A percentile compares a stretch with the other conserved stretches of the same genome.
Conservation (phyloP, 2,329 filamentous ascomycete genomes). For the Dichotomopilus funicola region DNA sequence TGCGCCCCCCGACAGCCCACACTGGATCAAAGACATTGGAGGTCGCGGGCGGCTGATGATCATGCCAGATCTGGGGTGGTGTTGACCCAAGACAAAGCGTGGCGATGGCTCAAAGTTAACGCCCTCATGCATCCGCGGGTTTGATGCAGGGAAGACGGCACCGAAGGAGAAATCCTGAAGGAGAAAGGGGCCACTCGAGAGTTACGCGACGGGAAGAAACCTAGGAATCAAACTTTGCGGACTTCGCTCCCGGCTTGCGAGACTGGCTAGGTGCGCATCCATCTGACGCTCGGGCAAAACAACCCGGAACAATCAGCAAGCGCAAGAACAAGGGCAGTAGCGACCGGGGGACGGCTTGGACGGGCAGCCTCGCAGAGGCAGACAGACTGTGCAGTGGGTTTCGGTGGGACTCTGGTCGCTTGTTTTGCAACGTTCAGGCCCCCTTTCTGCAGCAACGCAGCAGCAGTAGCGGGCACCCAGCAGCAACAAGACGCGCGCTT, state of each 20-base stretch:
- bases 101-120: background rate
- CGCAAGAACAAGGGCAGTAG: no score
- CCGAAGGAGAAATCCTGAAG: no score
- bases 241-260: no score
- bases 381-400: background rate
- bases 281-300: no score
- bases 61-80: slow-evolving; percentile 2
- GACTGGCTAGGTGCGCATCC: no score
- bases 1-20: slow-evolving; percentile 6
- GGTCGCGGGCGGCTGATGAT: slow-evolving; percentile 9
- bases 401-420: slow-evolving; percentile 19
- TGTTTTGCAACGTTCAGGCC: slow-evolving; percentile 19
- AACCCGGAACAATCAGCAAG: no score
- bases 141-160: background rate
- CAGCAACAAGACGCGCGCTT: slow-evolving; percentile 24
- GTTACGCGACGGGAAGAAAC: no score
- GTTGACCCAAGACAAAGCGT: background rate
- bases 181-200: no score
- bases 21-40: slow-evolving; percentile 6
- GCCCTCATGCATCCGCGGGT: background rate
- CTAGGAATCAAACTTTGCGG: background rate
- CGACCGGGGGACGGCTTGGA: no score
- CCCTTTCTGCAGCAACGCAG: slow-evolving; percentile 9
- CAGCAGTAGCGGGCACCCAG: no score
- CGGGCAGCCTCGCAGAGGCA: no score